Percentiles rank a stretch among this genome's conserved stretches.
phyloP scores from a whole-genome alignment of 2,329 filamentous ascomycete species.

The Fusarium oxysporum region DNA sequence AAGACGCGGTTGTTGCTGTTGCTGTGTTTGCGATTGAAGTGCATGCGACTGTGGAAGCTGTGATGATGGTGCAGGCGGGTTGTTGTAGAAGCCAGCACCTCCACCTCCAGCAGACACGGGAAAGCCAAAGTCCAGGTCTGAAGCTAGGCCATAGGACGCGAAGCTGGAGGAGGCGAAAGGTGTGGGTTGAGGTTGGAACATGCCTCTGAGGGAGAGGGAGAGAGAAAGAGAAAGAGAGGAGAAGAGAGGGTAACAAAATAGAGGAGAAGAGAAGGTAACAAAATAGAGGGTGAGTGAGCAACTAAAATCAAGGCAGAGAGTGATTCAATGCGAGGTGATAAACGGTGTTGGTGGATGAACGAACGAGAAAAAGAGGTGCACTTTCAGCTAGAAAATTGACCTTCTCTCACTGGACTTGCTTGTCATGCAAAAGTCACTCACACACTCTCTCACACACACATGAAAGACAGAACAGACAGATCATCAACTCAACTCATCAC shows the following conservation, averaged over 20 bases:
- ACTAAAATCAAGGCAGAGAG: conserved; percentile 23
- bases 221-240: conserved; percentile 2
- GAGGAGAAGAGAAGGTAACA: conserved; percentile 4
- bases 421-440: neutral
- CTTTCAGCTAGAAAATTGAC: conserved; percentile 21
- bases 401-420: neutral
- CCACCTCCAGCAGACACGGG: conserved; percentile 44
- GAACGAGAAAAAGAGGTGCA: conserved; percentile 20
- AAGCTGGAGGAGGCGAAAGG: conserved; percentile 59
- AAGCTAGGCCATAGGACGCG: conserved; percentile 54
- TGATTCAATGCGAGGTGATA: conserved; percentile 12
- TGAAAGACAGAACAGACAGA: neutral
- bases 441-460: neutral
- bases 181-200: conserved; percentile 67
- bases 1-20: conserved; percentile 10
- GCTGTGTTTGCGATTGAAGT: conserved; percentile 26
- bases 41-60: conserved; percentile 22
- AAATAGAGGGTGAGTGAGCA: conserved; percentile 15
- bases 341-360: neutral
- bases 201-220: conserved; percentile 49
- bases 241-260: too few species aligned
- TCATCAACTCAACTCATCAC: neutral
- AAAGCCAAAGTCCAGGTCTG: conserved; percentile 46
- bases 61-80: conserved; percentile 22
- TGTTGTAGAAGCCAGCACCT: conserved; percentile 39